Evolutionary conservation across 352 stramenopile genomes (phyloP).

Genomic region (Phytopythium helicoides): DNA sequence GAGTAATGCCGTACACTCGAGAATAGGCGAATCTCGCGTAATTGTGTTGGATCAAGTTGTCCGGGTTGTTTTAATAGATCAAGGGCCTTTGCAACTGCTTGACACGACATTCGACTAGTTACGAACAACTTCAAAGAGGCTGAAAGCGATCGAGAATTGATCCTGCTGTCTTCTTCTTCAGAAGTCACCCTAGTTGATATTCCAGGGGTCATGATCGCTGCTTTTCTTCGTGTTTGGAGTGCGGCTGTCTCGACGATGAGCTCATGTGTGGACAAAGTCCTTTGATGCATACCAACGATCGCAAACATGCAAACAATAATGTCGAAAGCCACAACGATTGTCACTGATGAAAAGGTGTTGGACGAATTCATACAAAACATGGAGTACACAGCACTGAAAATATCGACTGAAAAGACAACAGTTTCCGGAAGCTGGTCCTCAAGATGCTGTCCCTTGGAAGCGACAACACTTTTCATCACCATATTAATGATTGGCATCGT

Average conservation of each 20-base stretch:
- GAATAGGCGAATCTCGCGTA: slow-evolving; percentile 22
- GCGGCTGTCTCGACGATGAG: slow-evolving; percentile 17
- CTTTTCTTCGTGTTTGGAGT: slow-evolving; percentile 5
- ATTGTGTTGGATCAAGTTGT: slow-evolving; percentile 13
- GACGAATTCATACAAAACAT: slow-evolving; percentile 25
- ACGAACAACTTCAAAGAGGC: slow-evolving; percentile 10
- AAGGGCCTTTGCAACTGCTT: slow-evolving; percentile 12
- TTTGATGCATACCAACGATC: slow-evolving; percentile 18
- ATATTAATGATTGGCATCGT: slow-evolving; percentile 36
- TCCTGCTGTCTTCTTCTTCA: no score
- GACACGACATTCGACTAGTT: slow-evolving; percentile 4
- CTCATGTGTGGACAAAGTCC: slow-evolving; percentile 11
- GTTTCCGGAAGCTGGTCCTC: slow-evolving; percentile 21
- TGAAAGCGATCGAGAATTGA: no score
- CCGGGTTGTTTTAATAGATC: slow-evolving; percentile 19
- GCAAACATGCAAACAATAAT: slow-evolving; percentile 11
- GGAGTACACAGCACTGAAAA: slow-evolving; percentile 34
- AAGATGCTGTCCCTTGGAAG: slow-evolving; percentile 15
- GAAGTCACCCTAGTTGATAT: no score
- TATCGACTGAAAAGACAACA: slow-evolving; percentile 32
- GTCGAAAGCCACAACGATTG: slow-evolving; percentile 16
- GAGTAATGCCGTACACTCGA: slow-evolving; percentile 19
- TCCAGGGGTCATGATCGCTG: no score
- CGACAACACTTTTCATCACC: slow-evolving; percentile 35
- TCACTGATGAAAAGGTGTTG: slow-evolving; percentile 21